Percentiles rank a stretch among this genome's conserved stretches.
Conservation (phyloP, 805 yeast species). For the Jamesozyma piceae region DNA sequence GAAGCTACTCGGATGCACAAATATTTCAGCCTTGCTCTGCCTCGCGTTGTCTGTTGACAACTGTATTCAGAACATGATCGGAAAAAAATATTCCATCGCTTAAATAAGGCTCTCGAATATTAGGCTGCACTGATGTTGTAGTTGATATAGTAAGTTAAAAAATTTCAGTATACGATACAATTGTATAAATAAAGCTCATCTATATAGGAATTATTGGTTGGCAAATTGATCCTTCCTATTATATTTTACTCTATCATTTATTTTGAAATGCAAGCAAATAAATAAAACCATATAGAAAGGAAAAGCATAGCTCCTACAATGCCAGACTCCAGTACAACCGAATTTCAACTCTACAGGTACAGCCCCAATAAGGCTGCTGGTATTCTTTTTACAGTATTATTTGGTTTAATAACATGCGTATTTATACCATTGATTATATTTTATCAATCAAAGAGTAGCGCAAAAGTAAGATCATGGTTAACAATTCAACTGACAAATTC, state of each 20-base stretch:
- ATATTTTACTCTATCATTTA: too few species aligned
- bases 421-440: background rate
- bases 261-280: too few species aligned
- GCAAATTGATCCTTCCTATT: too few species aligned
- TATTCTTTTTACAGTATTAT: conserved; percentile 10
- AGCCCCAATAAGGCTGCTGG: conserved; percentile 13
- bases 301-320: background rate
- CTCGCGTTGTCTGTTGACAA: background rate
- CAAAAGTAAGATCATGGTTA: conserved; percentile 2
- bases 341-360: conserved; percentile 9
- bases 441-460: background rate
- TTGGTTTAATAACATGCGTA: conserved; percentile 4
- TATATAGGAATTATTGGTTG: too few species aligned
- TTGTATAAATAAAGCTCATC: too few species aligned
- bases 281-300: background rate
- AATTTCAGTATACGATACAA: too few species aligned
- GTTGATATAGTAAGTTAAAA: too few species aligned
- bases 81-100: too few species aligned
- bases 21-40: background rate
- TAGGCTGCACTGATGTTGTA: too few species aligned
- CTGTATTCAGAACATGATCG: too few species aligned
- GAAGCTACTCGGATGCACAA: background rate
- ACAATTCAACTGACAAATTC: background rate
- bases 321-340: background rate
- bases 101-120: too few species aligned